Evolutionary conservation across 176 grass and related monocot species (phyloP), one percentile per base, ranked within the genome.

Genomic region (Elymus sibiricus): DNA sequence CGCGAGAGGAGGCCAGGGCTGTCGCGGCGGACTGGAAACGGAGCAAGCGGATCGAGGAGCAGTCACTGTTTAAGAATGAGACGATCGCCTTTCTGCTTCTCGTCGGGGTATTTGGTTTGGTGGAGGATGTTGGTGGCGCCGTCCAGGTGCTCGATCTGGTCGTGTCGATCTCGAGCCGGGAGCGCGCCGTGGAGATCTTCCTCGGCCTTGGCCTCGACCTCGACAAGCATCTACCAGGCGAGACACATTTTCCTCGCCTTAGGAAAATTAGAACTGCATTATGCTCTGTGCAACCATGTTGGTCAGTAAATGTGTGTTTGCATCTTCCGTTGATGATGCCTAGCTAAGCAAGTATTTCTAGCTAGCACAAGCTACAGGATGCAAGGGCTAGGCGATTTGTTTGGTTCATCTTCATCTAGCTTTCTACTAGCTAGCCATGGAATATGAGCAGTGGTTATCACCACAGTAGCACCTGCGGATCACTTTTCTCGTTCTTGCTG

Each of bases 1-100:
- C 79, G 19, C 84, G 53, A 25, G 73, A 72, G 42, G 88, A 83
- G 74, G 84, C 88, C 84, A 73, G 65, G 38, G 79, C 79, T 62
- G 39, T 90, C 55, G 84, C 84, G 17, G 42, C 65, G 4, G 88
- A 86, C 64, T 90, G 88, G 88, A 90, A 73, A 26, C 73, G 84
- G 49, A 60, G 88, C 73, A 86, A 73, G 42, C 64, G 84, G 74
- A 90, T 86, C 9, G 84, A 80, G 65, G 38, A 74, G 64, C 79
- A 86, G 65, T 34, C 29, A 9, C 22, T 83, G 29, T 82, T 86
- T 40, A 86, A 83, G 39, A 72, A 89, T 11, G 88, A 90, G 74
- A 83, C 84, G 4, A 56, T 90, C 65, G 73, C 88, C 25, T 90
- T 90, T 46, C 43, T 90, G 64, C 84, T 86, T 82, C 79, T 86